Conservation (phyloP, 495 filamentous ascomycete genomes). For the Xylaria castorea region DNA sequence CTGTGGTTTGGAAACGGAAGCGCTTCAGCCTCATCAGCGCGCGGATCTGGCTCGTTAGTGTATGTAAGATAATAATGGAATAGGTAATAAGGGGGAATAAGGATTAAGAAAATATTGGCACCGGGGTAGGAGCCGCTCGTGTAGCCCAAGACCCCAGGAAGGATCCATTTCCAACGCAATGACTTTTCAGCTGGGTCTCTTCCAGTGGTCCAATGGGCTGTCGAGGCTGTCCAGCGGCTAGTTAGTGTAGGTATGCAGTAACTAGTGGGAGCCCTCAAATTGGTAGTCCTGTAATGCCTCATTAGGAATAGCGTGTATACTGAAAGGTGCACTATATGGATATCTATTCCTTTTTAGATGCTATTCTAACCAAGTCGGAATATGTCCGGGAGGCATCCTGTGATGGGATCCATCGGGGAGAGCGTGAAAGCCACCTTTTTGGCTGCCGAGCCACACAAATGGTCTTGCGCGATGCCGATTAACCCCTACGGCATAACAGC, state of each 20-base stretch:
- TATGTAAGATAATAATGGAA: slow-evolving; percentile 19
- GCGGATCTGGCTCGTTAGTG: slow-evolving; percentile 16
- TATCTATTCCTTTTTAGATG: neutral
- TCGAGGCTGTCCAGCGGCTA: neutral
- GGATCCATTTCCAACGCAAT: slow-evolving; percentile 4
- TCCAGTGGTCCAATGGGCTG: neutral
- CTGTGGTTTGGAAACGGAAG: neutral
- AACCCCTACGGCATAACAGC: neutral
- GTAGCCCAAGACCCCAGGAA: neutral
- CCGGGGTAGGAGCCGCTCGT: slow-evolving; percentile 9
- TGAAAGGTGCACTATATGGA: neutral
- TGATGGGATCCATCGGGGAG: neutral
- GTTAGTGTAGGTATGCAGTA: neutral
- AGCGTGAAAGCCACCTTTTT: slow-evolving; percentile 18
- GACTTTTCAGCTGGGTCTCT: slow-evolving; percentile 9
- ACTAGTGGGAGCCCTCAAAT: slow-evolving; percentile 4
- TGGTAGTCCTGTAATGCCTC: neutral
- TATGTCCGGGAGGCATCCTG: slow-evolving; percentile 22
- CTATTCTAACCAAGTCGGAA: neutral
- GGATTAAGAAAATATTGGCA: slow-evolving; percentile 21
- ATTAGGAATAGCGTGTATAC: neutral
- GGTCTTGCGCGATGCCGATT: neutral
- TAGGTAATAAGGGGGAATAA: slow-evolving; percentile 13
- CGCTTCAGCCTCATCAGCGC: slow-evolving; percentile 25
- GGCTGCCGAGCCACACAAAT: slow-evolving; percentile 12